Base-by-base conservation (phyloP, 306 rosid species). In the Rosa lucieae region DNA sequence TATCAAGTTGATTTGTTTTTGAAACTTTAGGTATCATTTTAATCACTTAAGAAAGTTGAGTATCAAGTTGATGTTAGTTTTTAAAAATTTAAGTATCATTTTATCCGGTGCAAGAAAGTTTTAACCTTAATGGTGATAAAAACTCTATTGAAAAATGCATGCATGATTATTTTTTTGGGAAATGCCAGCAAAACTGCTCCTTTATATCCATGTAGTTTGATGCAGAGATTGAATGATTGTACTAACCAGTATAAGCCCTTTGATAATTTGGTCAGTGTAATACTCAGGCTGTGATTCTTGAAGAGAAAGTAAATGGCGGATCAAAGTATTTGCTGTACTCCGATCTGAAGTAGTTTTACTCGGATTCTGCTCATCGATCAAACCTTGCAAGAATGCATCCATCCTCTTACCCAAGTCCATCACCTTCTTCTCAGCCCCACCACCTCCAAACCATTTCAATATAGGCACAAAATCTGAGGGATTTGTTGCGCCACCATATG, bases 211-310 rank as follows among this genome's bases (percentile, higher is more conserved):
- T 48, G 14, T 48, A 48, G 10, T 18, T 48, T 10, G 53, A 48
- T 10, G 59, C 21, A 53, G 59, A 18, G 5, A 53, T 53, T 14
- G 59, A 53, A 53, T 14, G 2, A 14, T 8, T 26, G 42, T 35
- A 74, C 81, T 79, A 39, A 91, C 97, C 92, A 86, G 58, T 32
- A 32, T 32, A 32, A 32, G 37, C 37, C 37, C 37, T 32, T 32
- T 88, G 81, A 92, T 88, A 39, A 85, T 87, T 76, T 88, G 84
- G 43, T 92, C 91, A 4, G 88, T 86, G 72, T 89, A 91, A 63
- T 91, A 89, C 26, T 91, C 85, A 0, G 96, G 93, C 1, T 92
- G 80, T 3, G 89, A 84, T 8, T 80, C 74, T 46, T 89, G 91
- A 2, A 75, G 81, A 3, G 82, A 71, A 48, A 89, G 88, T 21